Base-by-base conservation (phyloP, 1,284 basidiomycete species). In the Taiwanofungus camphoratus region DNA sequence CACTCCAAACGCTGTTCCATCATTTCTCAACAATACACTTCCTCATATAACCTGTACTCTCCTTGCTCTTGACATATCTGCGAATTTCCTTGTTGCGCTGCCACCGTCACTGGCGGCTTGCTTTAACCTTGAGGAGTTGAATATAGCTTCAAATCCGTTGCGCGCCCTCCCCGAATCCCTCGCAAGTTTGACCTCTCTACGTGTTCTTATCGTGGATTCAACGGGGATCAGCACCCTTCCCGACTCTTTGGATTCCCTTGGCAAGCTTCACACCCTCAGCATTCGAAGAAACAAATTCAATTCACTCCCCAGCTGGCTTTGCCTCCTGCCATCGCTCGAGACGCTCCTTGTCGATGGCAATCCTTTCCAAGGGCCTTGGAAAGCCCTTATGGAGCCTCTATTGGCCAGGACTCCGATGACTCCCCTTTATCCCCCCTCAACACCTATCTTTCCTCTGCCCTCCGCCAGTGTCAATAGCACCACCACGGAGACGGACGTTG, bases 231-330 rank as follows among this genome's bases (percentile, higher is more conserved):
- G 66, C 48, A 82, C 77, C 5, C 68, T 98, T 8, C 90, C 90
- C 42, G 68, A 78, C 46, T 70, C 81, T 36, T 68, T 93, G 39
- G 72, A 72, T 38, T 70, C 79, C 42, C 70, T 92, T 15, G 77
- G 82, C 56, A 79, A 78, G 52, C 70, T 96, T 39, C 89, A 93
- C 59, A 91, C 90, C 4, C 75, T 97, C 46, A 92, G 90, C 59
- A 71, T 95, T 37, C 82, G 93, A 44, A 72, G 84, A 56, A 99
- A 99, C 66, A 85, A 86, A 58, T 73, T 99, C 57, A 76, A 89
- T 52, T 78, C 84, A n/a, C 73, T 99, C 22, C 95, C 95, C 3
- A 82, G 87, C 49, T 99, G 96, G 95, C 73, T 99, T 33, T 91
- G 89, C 61, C 77, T 88, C 24, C 73, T 99, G 23, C 74, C 79